These are phyloP conservation scores for Vitis riparia DNA, from an alignment of 164 flowering plant species.

Conservation along the genomic window DNA sequence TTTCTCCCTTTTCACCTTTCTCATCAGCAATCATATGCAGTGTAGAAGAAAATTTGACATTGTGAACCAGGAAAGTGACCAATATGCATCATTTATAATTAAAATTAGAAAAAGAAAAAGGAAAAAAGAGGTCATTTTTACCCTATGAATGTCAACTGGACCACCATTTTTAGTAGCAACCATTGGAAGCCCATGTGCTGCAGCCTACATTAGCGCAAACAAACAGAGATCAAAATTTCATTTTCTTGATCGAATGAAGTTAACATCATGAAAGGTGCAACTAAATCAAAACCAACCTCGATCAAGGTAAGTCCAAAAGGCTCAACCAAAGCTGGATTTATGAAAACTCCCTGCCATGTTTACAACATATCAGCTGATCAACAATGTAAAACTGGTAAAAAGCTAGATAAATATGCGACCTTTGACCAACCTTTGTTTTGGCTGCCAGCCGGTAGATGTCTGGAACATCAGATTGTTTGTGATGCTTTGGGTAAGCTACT, in stretches of 20 bases:
- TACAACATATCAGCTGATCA: constrained; percentile 6
- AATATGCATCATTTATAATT: not conserved
- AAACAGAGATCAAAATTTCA: constrained; percentile 1
- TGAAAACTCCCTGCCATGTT: constrained; percentile 85
- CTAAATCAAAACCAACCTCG: constrained; percentile 58
- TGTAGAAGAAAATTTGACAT: not conserved
- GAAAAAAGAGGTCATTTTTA: constrained; percentile 20
- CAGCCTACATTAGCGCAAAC: constrained; percentile 59
- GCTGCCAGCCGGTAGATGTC: constrained; percentile 93
- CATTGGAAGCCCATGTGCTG: constrained; percentile 98
- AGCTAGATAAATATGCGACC: not conserved
- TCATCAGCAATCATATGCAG: not conserved
- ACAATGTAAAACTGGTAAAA: not conserved
- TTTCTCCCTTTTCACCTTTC: not conserved
- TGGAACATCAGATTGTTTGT: constrained; percentile 90
- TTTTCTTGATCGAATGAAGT: not conserved
- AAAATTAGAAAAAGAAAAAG: not conserved
- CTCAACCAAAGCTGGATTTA: constrained; percentile 94
- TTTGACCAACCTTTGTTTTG: constrained; percentile 61
- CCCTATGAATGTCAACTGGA: constrained; percentile 93
- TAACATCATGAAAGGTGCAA: not conserved
- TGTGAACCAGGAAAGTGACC: not conserved
- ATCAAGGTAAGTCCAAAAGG: constrained; percentile 96
- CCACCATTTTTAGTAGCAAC: constrained; percentile 99
- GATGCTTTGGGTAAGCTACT: constrained; percentile 97